Conservation (phyloP, 768 basidiomycete genomes). For the Collybia mongolica region DNA sequence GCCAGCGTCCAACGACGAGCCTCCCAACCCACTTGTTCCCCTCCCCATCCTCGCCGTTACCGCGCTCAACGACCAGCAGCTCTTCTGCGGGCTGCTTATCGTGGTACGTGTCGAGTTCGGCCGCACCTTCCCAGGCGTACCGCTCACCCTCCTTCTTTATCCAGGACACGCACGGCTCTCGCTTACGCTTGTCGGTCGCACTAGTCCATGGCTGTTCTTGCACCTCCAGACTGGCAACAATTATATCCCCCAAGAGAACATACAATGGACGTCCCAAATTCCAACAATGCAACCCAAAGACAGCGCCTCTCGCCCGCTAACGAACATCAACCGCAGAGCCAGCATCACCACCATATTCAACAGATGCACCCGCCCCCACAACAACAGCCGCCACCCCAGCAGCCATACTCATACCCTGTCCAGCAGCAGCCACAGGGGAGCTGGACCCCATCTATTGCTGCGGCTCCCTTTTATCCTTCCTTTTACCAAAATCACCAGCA, state of each 20-base stretch:
- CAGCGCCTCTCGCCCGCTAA: conserved; percentile 63
- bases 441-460: conserved; percentile 67
- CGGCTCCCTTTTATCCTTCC: conserved; percentile 74
- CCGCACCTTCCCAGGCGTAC: background rate
- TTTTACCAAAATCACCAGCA: conserved; percentile 74
- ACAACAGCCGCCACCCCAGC: conserved; percentile 31
- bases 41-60: conserved; percentile 13
- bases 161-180: conserved; percentile 15
- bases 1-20: conserved; percentile 23
- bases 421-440: conserved; percentile 69
- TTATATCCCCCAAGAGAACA: conserved; percentile 55
- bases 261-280: conserved; percentile 55
- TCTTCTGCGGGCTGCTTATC: conserved; percentile 5
- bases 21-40: conserved; percentile 1
- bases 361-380: conserved; percentile 29
- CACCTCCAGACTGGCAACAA: conserved; percentile 69
- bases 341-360: conserved; percentile 14
- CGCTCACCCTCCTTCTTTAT: conserved; percentile 8
- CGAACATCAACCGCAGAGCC: conserved; percentile 30
- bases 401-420: conserved; percentile 64
- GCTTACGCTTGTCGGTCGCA: conserved; percentile 14
- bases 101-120: conserved; percentile 11
- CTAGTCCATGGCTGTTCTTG: conserved; percentile 77
- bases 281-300: conserved; percentile 41
- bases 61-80: conserved; percentile 9